Evolutionary conservation across 2,329 filamentous ascomycete species (phyloP), one percentile per base, ranked within the genome.

Genomic region (Trichoderma polysporum): DNA sequence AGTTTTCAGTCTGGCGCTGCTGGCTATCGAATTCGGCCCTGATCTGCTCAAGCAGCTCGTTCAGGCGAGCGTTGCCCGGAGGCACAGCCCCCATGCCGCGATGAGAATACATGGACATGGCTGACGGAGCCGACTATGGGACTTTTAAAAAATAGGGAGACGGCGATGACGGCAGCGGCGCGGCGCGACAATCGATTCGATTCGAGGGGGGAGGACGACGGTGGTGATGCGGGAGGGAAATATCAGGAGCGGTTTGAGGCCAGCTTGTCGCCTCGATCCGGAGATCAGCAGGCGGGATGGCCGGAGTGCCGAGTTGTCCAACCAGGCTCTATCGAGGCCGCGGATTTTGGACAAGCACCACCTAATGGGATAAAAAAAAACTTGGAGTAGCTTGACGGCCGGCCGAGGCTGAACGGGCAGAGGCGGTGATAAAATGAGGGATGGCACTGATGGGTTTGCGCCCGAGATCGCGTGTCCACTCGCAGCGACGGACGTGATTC

Each of bases 11-110:
- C 73, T 92, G 89, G 71, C 91, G 89, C 73, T 90, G 86, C 79
- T 96, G 91, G 69, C 85, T 90, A 72, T 98, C 94, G 73, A 97
- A 98, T 80, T 99, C 95, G 75, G 88, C 86, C 76, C 94, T 90
- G 74, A 99, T 88, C 78, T 93, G 91, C 66, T 98, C 94, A 76
- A 99, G 86, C 70, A 98, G 88, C 84, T 99, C 94, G 72, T 91
- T 93, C 74, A 98, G 85, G 72, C 95, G 93, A 73, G 82, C 86
- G 72, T 82, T 85, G 69, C 77, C 78, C 29, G 81, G 82, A 81
- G 91, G 90, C 71, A 88, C 89, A 71, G 84, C 86, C 71, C 89
- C 90, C 86, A 96, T 91, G 78, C 90, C 91, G 77, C 92, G 92
- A 84, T 96, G 93, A 75, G 91, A 91, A 80, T 97, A 97, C 93